phyloP scores from a whole-genome alignment of 2,329 filamentous ascomycete species.

The Pseudocercospora macadamiae region DNA sequence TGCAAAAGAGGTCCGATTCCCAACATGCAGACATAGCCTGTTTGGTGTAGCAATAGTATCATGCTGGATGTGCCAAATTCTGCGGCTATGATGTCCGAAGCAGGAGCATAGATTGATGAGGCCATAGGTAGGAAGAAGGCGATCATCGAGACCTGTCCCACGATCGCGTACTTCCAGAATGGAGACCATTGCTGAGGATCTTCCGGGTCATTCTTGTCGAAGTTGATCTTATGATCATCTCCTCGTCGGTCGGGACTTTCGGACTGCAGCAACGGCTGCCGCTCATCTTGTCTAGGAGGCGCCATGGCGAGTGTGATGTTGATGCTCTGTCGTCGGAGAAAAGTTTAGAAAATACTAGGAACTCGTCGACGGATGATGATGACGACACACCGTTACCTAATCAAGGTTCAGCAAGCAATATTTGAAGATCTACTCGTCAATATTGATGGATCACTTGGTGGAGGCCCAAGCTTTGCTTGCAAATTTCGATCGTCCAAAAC shows the following conservation, averaged over 20 bases:
- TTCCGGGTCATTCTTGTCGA: conserved; percentile 15
- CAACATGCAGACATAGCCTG: conserved; percentile 53
- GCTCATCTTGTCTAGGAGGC: conserved; percentile 10
- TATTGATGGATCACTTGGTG: not conserved
- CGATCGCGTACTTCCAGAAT: conserved; percentile 15
- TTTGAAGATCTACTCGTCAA: not conserved
- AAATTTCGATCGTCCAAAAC: not conserved
- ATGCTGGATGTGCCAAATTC: conserved; percentile 45
- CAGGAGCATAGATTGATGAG: conserved; percentile 21
- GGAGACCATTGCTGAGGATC: conserved; percentile 20
- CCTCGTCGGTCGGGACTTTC: no score
- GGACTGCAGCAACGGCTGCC: conserved; percentile 6
- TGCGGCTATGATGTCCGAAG: conserved; percentile 41
- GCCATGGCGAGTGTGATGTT: not conserved
- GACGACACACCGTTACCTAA: not conserved
- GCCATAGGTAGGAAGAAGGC: conserved; percentile 24
- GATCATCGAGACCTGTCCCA: conserved; percentile 13
- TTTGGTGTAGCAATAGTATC: conserved; percentile 50
- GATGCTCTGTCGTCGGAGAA: not conserved
- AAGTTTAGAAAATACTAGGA: not conserved
- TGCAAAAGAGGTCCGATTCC: conserved; percentile 51
- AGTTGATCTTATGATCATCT: conserved; percentile 16
- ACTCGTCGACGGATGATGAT: no score
- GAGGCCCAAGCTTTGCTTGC: not conserved
- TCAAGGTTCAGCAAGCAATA: not conserved